Evolutionary conservation across 192 early-diverging fungal genomes (phyloP), one percentile per base, ranked within the genome.

Genomic region (Podila epigama): DNA sequence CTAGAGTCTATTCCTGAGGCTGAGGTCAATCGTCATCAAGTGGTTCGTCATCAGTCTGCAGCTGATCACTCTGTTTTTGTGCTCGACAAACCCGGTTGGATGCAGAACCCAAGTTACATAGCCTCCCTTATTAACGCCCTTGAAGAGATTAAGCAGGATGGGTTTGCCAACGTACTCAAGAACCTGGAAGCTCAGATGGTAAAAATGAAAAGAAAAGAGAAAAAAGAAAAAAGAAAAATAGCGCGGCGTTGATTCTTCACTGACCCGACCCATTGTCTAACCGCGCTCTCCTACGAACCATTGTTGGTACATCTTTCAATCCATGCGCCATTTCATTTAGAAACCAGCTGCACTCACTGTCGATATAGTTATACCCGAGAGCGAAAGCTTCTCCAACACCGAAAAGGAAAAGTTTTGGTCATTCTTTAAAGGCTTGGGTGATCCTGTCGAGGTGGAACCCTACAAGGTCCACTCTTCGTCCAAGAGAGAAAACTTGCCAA

Each of bases 171-270:
- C 29, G 69, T 70, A 4, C 44, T 70, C 27, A 70, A 63, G 54
- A 70, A 70, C 35, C 27, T 70, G 32, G 69, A 70, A 40, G 69
- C 69, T 3, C 69, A 70, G 8, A 70, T 70, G 69, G 69, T 70
- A 58, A n/a, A n/a, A n/a, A n/a, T 35, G 18, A 27, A 32, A 54
- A 51, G 7, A 51, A 51, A 25, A 20, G 7, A 16, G 6, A 34
- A 8, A 10, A 25, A 22, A 37, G n/a, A n/a, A n/a, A n/a, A n/a
- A n/a, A n/a, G n/a, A n/a, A n/a, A n/a, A n/a, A n/a, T n/a, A n/a
- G n/a, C n/a, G n/a, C n/a, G n/a, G n/a, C n/a, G n/a, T n/a, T n/a
- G n/a, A n/a, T n/a, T n/a, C n/a, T n/a, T n/a, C n/a, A n/a, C n/a
- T n/a, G n/a, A n/a, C n/a, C n/a, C n/a, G n/a, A n/a, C n/a, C n/a